A percentile compares a stretch with the other conserved stretches of the same genome.
Evolutionary conservation across 331 rosid species (phyloP).

Genomic region (Malus hybrid): DNA sequence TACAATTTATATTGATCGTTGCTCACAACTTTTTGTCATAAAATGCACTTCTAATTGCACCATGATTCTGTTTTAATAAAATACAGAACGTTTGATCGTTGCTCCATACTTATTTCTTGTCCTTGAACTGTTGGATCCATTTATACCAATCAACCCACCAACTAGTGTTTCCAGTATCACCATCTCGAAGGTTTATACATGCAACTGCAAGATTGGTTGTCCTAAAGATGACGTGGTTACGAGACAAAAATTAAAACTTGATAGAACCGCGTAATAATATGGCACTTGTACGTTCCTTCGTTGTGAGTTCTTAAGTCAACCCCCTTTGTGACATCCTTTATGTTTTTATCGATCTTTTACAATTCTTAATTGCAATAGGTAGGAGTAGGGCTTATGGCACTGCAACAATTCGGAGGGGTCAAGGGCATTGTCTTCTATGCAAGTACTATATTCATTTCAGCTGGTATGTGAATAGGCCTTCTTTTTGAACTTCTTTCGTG

Average conservation of each 20-base stretch:
- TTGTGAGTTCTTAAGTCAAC: no score
- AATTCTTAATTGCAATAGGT: slow-evolving; percentile 27
- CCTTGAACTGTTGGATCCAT: slow-evolving; percentile 82
- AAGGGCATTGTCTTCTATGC: slow-evolving; percentile 72
- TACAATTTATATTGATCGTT: no score
- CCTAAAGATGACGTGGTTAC: slow-evolving; percentile 98
- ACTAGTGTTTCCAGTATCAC: slow-evolving; percentile 88
- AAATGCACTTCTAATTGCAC: no score
- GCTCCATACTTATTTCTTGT: slow-evolving; percentile 93
- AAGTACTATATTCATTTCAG: slow-evolving; percentile 60
- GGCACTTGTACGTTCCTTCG: no score
- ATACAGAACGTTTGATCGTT: slow-evolving; percentile 50
- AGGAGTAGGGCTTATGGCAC: slow-evolving; percentile 81
- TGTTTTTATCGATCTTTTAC: no score
- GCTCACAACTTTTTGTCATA: no score
- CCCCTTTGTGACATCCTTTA: no score
- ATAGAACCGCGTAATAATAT: no score
- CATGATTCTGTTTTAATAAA: background rate
- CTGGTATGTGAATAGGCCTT: slow-evolving; percentile 37
- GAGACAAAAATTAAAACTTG: slow-evolving; percentile 13
- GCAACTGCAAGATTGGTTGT: slow-evolving; percentile 99
- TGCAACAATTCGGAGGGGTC: slow-evolving; percentile 91
- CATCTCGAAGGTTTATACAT: slow-evolving; percentile 84
- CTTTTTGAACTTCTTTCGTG: slow-evolving; percentile 1
- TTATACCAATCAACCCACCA: slow-evolving; percentile 86